A percentile compares a stretch with the other conserved stretches of the same genome.
Conservation (phyloP, 805 yeast species). For the Clavispora fructus region DNA sequence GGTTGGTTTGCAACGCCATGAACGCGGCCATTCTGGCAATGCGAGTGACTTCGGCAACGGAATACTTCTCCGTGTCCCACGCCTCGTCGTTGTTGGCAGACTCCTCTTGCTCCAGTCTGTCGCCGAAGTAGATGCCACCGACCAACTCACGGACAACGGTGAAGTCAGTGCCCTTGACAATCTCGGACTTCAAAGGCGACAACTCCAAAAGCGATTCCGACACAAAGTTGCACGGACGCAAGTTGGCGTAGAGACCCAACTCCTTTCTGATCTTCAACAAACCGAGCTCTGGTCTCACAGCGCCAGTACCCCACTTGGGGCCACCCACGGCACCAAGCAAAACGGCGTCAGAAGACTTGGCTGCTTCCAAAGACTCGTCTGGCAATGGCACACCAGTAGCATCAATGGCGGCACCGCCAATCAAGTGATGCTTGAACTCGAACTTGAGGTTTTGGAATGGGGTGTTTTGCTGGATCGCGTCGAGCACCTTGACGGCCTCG, state of each 20-base stretch:
- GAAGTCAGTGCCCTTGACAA: constrained; percentile 87
- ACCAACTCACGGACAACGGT: constrained; percentile 93
- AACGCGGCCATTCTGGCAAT: constrained; percentile 98
- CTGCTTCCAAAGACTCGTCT: constrained; percentile 74
- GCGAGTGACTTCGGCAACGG: constrained; percentile 89
- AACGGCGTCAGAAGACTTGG: constrained; percentile 91
- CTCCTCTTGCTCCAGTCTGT: constrained; percentile 87
- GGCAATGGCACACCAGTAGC: constrained; percentile 92
- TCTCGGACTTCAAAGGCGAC: constrained; percentile 81
- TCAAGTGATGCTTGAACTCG: constrained; percentile 75
- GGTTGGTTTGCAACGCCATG: constrained; percentile 86
- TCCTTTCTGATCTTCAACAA: constrained; percentile 91
- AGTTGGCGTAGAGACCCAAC: constrained; percentile 87
- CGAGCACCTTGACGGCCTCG: constrained; percentile 88
- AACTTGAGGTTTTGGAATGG: constrained; percentile 48
- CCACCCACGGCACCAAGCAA: constrained; percentile 98
- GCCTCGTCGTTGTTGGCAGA: constrained; percentile 62
- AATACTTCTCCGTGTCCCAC: constrained; percentile 88
- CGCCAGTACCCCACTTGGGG: constrained; percentile 98
- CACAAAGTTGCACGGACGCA: constrained; percentile 94
- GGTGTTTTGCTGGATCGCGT: constrained; percentile 58
- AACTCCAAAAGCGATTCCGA: constrained; percentile 77
- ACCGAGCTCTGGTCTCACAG: constrained; percentile 97
- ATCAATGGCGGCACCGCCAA: constrained; percentile 98
- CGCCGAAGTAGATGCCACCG: constrained; percentile 98